Evolutionary conservation across 192 early-diverging fungal species (phyloP).

Genomic region (Podila clonocystis): DNA sequence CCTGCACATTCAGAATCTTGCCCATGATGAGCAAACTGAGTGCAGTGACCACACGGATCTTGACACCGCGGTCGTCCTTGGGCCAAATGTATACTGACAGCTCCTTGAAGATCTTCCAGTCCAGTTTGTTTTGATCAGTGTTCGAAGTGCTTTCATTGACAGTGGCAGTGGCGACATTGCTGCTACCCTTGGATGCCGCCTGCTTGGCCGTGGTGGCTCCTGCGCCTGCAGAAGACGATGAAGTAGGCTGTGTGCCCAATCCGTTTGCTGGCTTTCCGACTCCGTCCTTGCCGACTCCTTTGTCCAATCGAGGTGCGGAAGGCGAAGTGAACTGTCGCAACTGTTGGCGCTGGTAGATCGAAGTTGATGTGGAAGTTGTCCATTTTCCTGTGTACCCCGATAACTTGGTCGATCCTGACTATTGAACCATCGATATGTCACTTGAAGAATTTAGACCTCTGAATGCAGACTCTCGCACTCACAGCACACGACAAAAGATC

Average conservation of each 20-base stretch:
- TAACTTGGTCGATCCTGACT: not conserved
- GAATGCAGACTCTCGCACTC: too few relatives aligned
- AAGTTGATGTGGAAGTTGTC: not conserved
- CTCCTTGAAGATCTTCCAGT: slow-evolving; percentile 72
- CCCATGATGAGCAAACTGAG: slow-evolving; percentile 84
- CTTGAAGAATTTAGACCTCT: too few relatives aligned
- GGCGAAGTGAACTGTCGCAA: not conserved
- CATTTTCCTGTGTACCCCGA: not conserved
- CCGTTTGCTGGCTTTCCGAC: not conserved
- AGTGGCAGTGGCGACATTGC: not conserved
- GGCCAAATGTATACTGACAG: slow-evolving; percentile 91
- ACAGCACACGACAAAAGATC: too few relatives aligned
- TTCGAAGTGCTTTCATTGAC: not conserved
- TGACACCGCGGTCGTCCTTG: slow-evolving; percentile 83
- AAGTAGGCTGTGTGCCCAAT: not conserved
- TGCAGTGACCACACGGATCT: slow-evolving; percentile 87
- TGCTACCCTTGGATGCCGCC: not conserved
- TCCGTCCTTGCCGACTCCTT: not conserved
- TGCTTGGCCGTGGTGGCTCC: not conserved
- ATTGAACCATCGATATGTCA: not conserved
- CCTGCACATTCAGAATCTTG: slow-evolving; percentile 92
- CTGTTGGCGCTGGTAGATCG: not conserved
- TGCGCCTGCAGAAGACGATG: not conserved
- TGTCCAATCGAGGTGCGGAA: not conserved
- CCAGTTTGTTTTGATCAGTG: slow-evolving; percentile 15